Base-by-base conservation (phyloP, 2,329 filamentous ascomycete species). In the Hypoxylon rubiginosum region DNA sequence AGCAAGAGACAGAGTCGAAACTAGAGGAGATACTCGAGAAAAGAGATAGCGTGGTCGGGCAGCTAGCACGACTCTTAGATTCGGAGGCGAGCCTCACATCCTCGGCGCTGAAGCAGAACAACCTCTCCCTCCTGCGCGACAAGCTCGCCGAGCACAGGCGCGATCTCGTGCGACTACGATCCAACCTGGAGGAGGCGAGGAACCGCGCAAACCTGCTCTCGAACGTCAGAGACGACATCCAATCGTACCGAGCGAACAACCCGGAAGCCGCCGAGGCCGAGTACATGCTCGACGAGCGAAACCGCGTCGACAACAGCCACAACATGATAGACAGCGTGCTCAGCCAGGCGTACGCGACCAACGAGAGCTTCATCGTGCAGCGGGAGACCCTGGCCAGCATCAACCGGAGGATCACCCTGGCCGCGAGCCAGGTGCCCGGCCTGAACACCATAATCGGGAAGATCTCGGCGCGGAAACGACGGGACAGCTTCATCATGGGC, bases 41-140 rank as follows among this genome's bases (percentile, higher is more conserved):
- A 93, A 91, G 96, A 76, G 93, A 97, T 77, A 83, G 86, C 48
- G 88, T 96, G 57, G 90, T 98, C 76, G 82, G 85, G 64, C 93
- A 97, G 80, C 91, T 99, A 61, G 84, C 90, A 71, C 92, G 95
- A 63, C 90, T 97, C 58, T 92, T 98, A 72, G 95, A 98, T 82
- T 97, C 94, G 61, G 95, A 98, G 85, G 89, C 94, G 21, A 86
- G 90, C 60, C 88, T 97, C 64, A 93, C 92, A 54, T 91, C 94
- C 48, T 98, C 95, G 39, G 94, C 94, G 60, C 87, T 97, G n/a
- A 98, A 98, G 82, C 94, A 97, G 76, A 97, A 95, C 83, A 97
- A 98, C 78, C 90, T 99, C 39, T 87, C 92, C 64, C 91, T 97
- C 30, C 93, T 98, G 73, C 92, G 93, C 71, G 94, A 97, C 82